Base-by-base conservation (phyloP, 2,329 filamentous ascomycete species). In the Sclerotinia nivalis region DNA sequence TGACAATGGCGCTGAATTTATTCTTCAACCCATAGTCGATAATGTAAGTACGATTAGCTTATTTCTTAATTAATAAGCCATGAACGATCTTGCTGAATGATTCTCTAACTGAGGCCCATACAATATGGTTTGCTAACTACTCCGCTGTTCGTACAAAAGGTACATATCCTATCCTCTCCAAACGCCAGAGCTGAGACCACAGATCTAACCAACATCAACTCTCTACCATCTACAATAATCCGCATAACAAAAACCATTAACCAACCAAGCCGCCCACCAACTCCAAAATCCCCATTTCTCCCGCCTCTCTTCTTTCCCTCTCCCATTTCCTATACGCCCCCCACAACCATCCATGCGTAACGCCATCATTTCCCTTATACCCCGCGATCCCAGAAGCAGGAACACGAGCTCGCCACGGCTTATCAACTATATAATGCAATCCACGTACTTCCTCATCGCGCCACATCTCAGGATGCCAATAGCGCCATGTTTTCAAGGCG, bases 401-500 rank as follows among this genome's bases (percentile, higher is more conserved):
- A 7, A 64, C 45, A 13, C 60, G 60, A 5, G 47, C 47, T 3
- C 7, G 25, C 60, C 45, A 64, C 31, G 60, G 45, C 12, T 50
- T 64, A 20, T 50, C 60, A 9, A 64, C 45, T 10, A 50, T 64
- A 37, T 64, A 64, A 25, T 62, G 60, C 45, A 62, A n/a, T 0
- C 12, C 22, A 1, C 56, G 7, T 8, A 59, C 56, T 8, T 59
- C 56, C 22, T 85, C 87, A 72, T 89, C 43, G 4, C 60, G 60
- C 60, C 60, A 50, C 60, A 62, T 62, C 13, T 62, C 60, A 1
- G 60, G 60, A 31, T 62, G 60, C 60, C 60, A 62, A 49, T 62
- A 37, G 5, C 45, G 45, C 60, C 60, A 62, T 12, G 28, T 62
- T 20, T 62, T 62, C 20, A 50, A n/a, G 0, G 60, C 60, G 22